Conservation (phyloP, 176 grass and related monocot species). For the Alopecurus myosuroides region DNA sequence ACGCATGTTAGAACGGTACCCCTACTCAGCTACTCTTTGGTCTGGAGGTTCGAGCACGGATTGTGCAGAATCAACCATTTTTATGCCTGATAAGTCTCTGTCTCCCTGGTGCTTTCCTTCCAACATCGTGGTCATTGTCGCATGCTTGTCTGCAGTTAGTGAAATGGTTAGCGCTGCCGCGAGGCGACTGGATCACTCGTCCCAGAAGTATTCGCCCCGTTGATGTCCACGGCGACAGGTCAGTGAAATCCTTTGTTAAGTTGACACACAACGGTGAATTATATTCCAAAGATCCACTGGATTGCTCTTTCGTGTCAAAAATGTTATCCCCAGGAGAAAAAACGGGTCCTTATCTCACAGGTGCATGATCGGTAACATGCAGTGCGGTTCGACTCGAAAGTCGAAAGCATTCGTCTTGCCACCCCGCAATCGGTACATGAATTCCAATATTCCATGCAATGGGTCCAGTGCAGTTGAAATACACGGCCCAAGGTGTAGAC, state of each 20-base stretch:
- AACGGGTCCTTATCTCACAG: background rate
- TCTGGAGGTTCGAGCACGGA: background rate
- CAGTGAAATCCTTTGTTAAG: background rate
- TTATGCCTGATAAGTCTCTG: background rate
- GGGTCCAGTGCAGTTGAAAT: slow-evolving; percentile 15
- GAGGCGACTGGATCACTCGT: background rate
- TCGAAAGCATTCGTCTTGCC: background rate
- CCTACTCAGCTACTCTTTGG: background rate
- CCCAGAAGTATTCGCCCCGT: background rate
- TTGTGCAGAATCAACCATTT: background rate
- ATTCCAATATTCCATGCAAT: background rate
- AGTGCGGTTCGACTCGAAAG: slow-evolving; percentile 24
- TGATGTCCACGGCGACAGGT: background rate
- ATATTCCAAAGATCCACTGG: background rate
- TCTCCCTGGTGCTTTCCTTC: background rate
- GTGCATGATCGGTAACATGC: background rate
- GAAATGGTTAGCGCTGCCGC: background rate
- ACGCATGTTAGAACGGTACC: background rate
- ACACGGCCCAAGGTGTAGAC: background rate
- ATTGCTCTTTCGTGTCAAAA: background rate
- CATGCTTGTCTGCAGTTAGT: background rate
- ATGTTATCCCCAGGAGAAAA: background rate
- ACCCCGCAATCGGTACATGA: background rate
- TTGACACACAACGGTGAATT: background rate
- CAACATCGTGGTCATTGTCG: background rate